A percentile compares a stretch with the other conserved stretches of the same genome.
Evolutionary conservation across 75 land plant genomes (phyloP).

Genomic region (Pinus albicaulis): DNA sequence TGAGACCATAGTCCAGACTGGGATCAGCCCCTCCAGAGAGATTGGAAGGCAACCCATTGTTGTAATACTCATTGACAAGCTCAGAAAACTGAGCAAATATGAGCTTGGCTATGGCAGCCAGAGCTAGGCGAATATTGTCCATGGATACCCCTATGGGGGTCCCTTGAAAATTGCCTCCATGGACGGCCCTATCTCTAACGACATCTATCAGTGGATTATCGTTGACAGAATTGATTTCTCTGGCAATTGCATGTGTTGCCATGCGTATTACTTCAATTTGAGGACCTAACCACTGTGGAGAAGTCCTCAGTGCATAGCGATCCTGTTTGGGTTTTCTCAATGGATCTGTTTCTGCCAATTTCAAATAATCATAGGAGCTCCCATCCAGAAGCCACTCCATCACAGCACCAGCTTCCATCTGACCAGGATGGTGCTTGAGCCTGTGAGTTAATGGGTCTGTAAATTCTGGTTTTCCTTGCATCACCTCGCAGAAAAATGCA

Average conservation of each 20-base stretch:
- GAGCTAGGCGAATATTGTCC: neutral
- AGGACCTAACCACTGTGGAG: conserved; percentile 88
- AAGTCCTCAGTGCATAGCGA: conserved; percentile 79
- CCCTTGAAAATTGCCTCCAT: conserved; percentile 12
- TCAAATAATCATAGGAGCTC: conserved; percentile 53
- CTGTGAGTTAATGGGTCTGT: conserved; percentile 51
- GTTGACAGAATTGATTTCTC: conserved; percentile 86
- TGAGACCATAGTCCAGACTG: conserved; percentile 62
- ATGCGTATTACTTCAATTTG: conserved; percentile 79
- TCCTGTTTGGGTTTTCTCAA: conserved; percentile 88
- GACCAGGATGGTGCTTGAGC: conserved; percentile 60
- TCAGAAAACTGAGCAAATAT: conserved; percentile 62
- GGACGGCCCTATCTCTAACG: conserved; percentile 27
- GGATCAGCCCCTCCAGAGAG: conserved; percentile 50
- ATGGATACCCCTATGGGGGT: neutral
- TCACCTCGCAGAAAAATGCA: conserved; percentile 59
- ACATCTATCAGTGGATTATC: conserved; percentile 87
- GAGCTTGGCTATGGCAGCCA: conserved; percentile 43
- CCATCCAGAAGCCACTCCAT: conserved; percentile 79
- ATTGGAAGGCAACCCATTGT: conserved; percentile 65
- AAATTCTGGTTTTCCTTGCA: conserved; percentile 55
- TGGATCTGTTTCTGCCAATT: conserved; percentile 63
- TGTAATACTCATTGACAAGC: conserved; percentile 69
- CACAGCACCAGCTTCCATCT: conserved; percentile 88
- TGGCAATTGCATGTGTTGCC: conserved; percentile 64